These are phyloP conservation scores for Acanthamoeba lenticulata DNA, from an alignment of 208 protist genomes.

Conservation along the genomic window DNA sequence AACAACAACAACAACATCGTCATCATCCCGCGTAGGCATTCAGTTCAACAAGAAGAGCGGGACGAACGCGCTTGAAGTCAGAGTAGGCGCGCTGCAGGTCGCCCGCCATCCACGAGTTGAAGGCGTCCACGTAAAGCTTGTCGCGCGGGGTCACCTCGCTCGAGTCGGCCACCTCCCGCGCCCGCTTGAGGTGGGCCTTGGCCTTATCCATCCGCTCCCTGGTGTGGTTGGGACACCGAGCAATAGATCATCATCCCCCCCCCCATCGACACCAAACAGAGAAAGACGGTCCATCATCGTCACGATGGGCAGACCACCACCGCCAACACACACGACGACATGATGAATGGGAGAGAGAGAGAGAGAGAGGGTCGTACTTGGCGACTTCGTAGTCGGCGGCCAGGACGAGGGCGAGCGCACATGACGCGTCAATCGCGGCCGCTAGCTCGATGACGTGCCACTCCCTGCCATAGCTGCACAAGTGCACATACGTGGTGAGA, in stretches of 20 bases:
- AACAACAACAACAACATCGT: no score
- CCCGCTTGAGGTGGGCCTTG: neutral
- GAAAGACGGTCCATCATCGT: no score
- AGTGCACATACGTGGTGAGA: neutral
- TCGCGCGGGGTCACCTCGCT: constrained; percentile 27
- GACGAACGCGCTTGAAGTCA: neutral
- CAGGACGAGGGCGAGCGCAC: constrained; percentile 15
- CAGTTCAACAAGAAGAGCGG: neutral
- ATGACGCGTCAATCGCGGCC: neutral
- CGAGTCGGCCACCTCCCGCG: neutral
- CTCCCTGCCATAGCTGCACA: neutral
- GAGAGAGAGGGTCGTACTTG: neutral
- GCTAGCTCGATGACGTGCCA: constrained; percentile 48
- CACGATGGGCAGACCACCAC: neutral
- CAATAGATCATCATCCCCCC: neutral
- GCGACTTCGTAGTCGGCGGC: constrained; percentile 43
- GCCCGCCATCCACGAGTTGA: constrained; percentile 21
- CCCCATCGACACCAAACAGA: no score
- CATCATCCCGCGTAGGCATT: neutral
- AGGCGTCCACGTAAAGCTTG: constrained; percentile 60
- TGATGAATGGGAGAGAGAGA: neutral
- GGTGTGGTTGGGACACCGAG: neutral
- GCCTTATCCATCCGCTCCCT: constrained; percentile 47
- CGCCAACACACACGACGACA: neutral
- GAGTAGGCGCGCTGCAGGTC: neutral